A percentile compares a stretch with the other conserved stretches of the same genome.
phyloP scores from a whole-genome alignment of 2,329 filamentous ascomycete species.

The Calonectria fujianensis region DNA sequence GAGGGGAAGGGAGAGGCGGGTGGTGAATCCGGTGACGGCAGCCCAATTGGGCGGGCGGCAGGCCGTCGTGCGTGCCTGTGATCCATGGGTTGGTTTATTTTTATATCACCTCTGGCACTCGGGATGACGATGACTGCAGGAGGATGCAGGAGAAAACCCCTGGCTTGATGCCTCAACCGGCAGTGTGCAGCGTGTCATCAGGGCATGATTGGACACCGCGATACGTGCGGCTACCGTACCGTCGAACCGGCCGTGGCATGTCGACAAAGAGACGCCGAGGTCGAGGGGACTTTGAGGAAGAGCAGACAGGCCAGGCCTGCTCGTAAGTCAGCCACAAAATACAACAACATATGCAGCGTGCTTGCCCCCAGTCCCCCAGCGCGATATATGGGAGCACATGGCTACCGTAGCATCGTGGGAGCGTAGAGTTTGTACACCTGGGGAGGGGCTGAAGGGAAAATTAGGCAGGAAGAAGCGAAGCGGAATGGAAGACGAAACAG shows the following conservation, averaged over 20 bases:
- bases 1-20: constrained; percentile 14
- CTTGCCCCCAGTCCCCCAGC: background rate
- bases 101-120: constrained; percentile 14
- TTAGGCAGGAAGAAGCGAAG: constrained; percentile 15
- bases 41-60: constrained; percentile 21
- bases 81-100: constrained; percentile 24
- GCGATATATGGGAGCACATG: background rate
- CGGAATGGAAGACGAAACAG: constrained; percentile 8
- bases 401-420: constrained; percentile 18
- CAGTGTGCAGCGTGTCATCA: constrained; percentile 20
- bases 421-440: background rate
- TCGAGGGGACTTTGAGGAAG: background rate
- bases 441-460: constrained; percentile 4
- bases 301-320: background rate
- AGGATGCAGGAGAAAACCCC: constrained; percentile 24
- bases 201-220: background rate
- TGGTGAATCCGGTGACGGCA: constrained; percentile 25
- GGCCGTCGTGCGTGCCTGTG: constrained; percentile 1
- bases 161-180: constrained; percentile 23
- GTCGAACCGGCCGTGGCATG: constrained; percentile 8
- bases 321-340: constrained; percentile 3
- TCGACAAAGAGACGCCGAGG: background rate
- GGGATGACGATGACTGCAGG: constrained; percentile 23
- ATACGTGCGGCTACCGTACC: constrained; percentile 21
- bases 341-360: background rate